phyloP scores from a whole-genome alignment of 78 protist species.

The Dictyostelium intermedium region DNA sequence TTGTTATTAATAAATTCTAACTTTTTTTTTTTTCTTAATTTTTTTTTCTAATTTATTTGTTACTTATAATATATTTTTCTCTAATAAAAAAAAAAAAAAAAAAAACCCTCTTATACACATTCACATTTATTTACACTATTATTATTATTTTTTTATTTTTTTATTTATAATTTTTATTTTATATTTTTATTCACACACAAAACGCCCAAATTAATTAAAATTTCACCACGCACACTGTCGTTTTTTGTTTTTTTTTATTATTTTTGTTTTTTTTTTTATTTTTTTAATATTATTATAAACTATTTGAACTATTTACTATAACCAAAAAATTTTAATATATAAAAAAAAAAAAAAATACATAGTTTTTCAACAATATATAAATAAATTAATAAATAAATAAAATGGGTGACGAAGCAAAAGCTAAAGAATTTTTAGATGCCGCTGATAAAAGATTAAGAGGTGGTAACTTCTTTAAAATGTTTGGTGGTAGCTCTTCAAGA shows the following conservation, averaged over 20 bases:
- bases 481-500: conserved; percentile 45
- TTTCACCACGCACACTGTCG: background rate
- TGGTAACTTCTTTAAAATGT: conserved; percentile 8
- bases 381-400: background rate
- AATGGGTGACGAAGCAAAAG: conserved; percentile 76
- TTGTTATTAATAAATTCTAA: background rate
- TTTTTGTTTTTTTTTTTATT: background rate
- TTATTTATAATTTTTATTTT: too few relatives aligned
- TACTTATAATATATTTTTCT: too few relatives aligned
- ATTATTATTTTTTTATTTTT: too few relatives aligned
- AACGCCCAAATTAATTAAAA: background rate
- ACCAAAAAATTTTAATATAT: background rate
- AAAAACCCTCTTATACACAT: too few relatives aligned
- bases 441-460: conserved; percentile 83
- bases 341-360: background rate
- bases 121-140: too few relatives aligned
- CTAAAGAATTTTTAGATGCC: conserved; percentile 74
- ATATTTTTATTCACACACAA: too few relatives aligned
- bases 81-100: too few relatives aligned
- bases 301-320: background rate
- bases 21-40: too few relatives aligned
- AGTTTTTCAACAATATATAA: background rate
- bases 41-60: too few relatives aligned
- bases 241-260: background rate
- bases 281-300: background rate